Conservation (phyloP, 2,329 filamentous ascomycete genomes). For the Phaeosphaeria sp. region DNA sequence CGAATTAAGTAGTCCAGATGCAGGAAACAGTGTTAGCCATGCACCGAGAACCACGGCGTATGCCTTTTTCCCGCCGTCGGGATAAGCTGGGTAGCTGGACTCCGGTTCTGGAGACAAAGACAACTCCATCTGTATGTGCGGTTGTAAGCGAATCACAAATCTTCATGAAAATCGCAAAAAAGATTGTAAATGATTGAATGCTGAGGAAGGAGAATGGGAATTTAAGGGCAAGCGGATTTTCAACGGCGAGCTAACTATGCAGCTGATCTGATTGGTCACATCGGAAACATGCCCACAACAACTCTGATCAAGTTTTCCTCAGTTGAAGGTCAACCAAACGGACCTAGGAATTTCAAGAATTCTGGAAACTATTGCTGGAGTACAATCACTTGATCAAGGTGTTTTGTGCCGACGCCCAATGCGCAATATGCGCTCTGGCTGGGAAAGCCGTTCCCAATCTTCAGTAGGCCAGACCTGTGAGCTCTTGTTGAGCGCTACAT, state of each 20-base stretch:
- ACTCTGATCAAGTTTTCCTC: neutral
- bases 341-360: too few species aligned
- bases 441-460: too few species aligned
- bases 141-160: neutral
- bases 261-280: neutral
- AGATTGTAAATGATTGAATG: too few species aligned
- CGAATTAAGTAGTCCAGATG: slow-evolving; percentile 38
- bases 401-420: too few species aligned
- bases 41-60: slow-evolving; percentile 40
- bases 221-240: too few species aligned
- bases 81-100: slow-evolving; percentile 13
- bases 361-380: too few species aligned
- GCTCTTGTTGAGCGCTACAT: too few species aligned
- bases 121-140: neutral
- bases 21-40: slow-evolving; percentile 30
- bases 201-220: too few species aligned
- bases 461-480: too few species aligned
- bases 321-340: neutral
- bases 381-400: too few species aligned
- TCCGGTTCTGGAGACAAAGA: neutral
- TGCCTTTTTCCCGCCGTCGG: slow-evolving; percentile 34
- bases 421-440: too few species aligned
- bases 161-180: neutral
- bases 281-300: neutral
- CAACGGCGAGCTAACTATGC: too few species aligned